Conservation (phyloP, 148 eudicot genomes). For the Chenopodium formosanum region DNA sequence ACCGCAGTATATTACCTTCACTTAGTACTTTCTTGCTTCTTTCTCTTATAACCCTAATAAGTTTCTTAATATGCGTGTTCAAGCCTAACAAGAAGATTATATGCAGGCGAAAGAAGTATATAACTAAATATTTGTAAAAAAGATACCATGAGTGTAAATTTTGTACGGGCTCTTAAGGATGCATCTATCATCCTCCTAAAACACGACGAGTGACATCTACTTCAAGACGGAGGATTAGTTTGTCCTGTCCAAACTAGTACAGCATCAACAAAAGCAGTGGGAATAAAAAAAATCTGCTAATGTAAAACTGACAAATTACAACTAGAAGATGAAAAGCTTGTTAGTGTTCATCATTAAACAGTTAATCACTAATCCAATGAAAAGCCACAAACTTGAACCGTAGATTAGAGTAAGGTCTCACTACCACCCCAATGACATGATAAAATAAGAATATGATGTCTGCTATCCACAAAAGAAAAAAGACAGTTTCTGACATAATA, state of each 20-base stretch:
- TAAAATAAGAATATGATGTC: slow-evolving; percentile 22
- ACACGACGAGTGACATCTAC: neutral
- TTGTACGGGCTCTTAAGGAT: neutral
- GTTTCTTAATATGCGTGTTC: too few species aligned
- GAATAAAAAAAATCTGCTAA: neutral
- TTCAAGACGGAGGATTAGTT: neutral
- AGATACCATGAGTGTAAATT: too few species aligned
- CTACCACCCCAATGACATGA: neutral
- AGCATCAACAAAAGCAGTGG: neutral
- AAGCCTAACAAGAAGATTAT: too few species aligned
- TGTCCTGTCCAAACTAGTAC: neutral
- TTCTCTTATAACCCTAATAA: too few species aligned
- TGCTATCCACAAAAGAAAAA: slow-evolving; percentile 9
- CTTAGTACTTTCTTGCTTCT: too few species aligned
- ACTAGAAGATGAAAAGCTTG: neutral
- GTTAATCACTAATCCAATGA: neutral
- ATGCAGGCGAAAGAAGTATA: too few species aligned
- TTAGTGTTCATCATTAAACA: neutral
- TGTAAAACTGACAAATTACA: neutral
- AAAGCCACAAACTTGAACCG: neutral
- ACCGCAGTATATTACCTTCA: too few species aligned
- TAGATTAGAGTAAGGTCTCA: neutral
- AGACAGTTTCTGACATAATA: neutral
- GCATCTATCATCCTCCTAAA: neutral
- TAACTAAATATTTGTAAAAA: too few species aligned